Evolutionary conservation across 371 early-diverging fungal species (phyloP), one percentile per base, ranked within the genome.

Genomic region (Lichtheimia ornata): DNA sequence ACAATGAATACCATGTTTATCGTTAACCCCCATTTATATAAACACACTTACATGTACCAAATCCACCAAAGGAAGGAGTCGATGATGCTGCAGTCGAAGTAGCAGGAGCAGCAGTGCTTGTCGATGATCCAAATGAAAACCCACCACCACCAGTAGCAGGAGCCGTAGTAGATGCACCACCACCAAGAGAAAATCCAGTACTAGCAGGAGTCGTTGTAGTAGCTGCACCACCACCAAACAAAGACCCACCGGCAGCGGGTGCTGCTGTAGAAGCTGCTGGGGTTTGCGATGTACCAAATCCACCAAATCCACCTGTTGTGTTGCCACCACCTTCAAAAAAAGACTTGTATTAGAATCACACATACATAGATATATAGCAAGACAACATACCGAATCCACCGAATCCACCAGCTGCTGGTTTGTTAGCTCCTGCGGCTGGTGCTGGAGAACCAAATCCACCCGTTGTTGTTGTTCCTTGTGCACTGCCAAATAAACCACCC

Each of bases 391-490:
- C 43, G 24, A 53, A 40, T 17, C 65, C 51, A 40, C 65, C 63
- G 28, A 64, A 41, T 30, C 47, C 59, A 43, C 64, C 64, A 50
- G 50, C 12, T 25, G 55, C 25, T 30, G 60, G n/a, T 30, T 55
- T 30, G n/a, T 20, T 17, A 44, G 56, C 43, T 24, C 58, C 53
- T 42, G 58, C 49, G 17, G 67, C 58, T 27, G n/a, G n/a, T n/a
- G 70, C 65, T 43, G 69, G 9, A 24, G 57, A 4, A 56, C 45
- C 57, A 25, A 45, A 54, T 22, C 54, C 54, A 40, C 54, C 54
- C 9, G 54, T 30, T n/a, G 41, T 14, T 13, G 20, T 20, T 40
- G 54, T 41, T 40, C 30, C 20, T 30, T 15, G 43, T 17, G 54
- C 6, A 54, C n/a, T 22, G 40, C n/a, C 56, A 41, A 60, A 54